Evolutionary conservation across 2,329 filamentous ascomycete genomes (phyloP).

Genomic region (Aspergillus fumigatiaffinis): DNA sequence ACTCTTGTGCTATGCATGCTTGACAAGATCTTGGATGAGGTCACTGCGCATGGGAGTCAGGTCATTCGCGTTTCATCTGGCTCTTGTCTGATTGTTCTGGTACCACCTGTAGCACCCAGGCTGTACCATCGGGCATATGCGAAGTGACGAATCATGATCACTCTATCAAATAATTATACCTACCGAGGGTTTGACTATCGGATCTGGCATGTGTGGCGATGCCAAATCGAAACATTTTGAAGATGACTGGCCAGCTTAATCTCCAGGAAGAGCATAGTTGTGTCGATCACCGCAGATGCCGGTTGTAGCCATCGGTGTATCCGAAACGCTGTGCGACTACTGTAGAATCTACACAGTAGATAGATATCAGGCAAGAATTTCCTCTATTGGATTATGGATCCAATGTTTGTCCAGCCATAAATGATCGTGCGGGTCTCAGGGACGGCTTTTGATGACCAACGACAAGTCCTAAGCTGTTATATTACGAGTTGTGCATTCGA

Average conservation of each 20-base stretch:
- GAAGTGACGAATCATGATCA: not conserved
- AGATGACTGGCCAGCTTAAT: not conserved
- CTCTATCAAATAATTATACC: not conserved
- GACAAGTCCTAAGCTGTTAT: not conserved
- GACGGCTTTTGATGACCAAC: not conserved
- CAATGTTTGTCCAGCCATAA: not conserved
- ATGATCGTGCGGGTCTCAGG: not conserved
- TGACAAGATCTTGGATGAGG: not conserved
- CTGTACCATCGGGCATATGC: not conserved
- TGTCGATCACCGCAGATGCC: not conserved
- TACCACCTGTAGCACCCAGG: too few species aligned
- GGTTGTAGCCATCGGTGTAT: not conserved
- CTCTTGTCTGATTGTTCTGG: not conserved
- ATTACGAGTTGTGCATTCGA: not conserved
- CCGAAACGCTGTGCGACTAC: not conserved
- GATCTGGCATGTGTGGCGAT: not conserved
- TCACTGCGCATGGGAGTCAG: not conserved
- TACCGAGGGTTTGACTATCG: not conserved
- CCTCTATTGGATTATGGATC: not conserved
- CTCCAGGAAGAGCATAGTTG: not conserved
- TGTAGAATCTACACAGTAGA: too few species aligned
- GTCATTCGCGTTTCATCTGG: not conserved
- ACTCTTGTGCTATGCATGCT: not conserved
- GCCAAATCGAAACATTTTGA: not conserved
- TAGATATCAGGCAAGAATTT: not conserved